Conservation (phyloP, 2,329 filamentous ascomycete species). For the Coccinonectria pachysandricola region DNA sequence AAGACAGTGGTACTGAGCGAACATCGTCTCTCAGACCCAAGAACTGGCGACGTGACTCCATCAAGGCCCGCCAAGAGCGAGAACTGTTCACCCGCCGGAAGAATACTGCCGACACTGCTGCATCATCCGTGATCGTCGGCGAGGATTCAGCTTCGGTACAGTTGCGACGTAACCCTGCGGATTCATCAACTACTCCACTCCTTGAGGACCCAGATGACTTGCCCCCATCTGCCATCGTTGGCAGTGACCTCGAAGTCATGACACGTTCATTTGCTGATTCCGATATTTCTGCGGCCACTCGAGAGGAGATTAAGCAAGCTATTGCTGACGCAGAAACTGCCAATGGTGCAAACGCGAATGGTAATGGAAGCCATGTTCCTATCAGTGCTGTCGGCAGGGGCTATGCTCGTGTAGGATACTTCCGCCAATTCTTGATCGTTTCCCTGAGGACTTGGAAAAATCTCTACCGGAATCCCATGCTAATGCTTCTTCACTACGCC, state of each 20-base stretch:
- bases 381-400: slow-evolving; percentile 59
- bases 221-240: slow-evolving; percentile 47
- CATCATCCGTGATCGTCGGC: slow-evolving; percentile 44
- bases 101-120: slow-evolving; percentile 52
- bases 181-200: slow-evolving; percentile 43
- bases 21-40: slow-evolving; percentile 53
- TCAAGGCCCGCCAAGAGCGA: slow-evolving; percentile 77
- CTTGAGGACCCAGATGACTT: slow-evolving; percentile 60
- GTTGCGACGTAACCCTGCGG: slow-evolving; percentile 35
- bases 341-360: slow-evolving; percentile 53
- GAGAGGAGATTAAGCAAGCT: slow-evolving; percentile 67
- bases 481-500: slow-evolving; percentile 97
- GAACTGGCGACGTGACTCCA: slow-evolving; percentile 64
- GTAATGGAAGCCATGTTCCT: slow-evolving; percentile 38
- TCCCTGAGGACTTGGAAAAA: slow-evolving; percentile 93
- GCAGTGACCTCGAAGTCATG: slow-evolving; percentile 73
- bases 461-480: slow-evolving; percentile 90
- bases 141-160: slow-evolving; percentile 42
- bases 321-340: slow-evolving; percentile 53
- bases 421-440: slow-evolving; percentile 78
- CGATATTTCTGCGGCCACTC: slow-evolving; percentile 62
- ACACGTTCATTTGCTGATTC: slow-evolving; percentile 68
- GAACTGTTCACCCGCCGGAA: slow-evolving; percentile 79
- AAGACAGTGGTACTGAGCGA: slow-evolving; percentile 52
- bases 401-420: slow-evolving; percentile 70